These are phyloP conservation scores for Sorghum bicolor DNA, from an alignment of 176 grass and related monocot genomes.

Conservation along the genomic window Sorghum_bicolor_NCBIv3 NC_012873.2:68526501-68527000, in stretches of 20 bases:
- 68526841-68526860: no score
- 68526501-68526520: not conserved
- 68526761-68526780: not conserved
- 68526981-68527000: no score
- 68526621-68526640: not conserved
- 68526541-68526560: not conserved
- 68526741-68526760: not conserved
- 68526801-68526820: no score
- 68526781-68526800: not conserved
- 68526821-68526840: no score
- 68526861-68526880: no score
- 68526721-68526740: not conserved
- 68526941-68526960: no score
- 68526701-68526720: not conserved
- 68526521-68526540: not conserved
- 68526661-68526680: not conserved
- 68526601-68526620: not conserved
- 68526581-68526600: conserved; percentile 4
- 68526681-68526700: not conserved
- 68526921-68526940: no score
- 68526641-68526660: not conserved
- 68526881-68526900: no score
- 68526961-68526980: no score
- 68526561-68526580: not conserved
- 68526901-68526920: no score